Percentiles rank a stretch among this genome's conserved stretches.
phyloP scores from a whole-genome alignment of 345 rosid genomes.

The Populus euphratica region DNA sequence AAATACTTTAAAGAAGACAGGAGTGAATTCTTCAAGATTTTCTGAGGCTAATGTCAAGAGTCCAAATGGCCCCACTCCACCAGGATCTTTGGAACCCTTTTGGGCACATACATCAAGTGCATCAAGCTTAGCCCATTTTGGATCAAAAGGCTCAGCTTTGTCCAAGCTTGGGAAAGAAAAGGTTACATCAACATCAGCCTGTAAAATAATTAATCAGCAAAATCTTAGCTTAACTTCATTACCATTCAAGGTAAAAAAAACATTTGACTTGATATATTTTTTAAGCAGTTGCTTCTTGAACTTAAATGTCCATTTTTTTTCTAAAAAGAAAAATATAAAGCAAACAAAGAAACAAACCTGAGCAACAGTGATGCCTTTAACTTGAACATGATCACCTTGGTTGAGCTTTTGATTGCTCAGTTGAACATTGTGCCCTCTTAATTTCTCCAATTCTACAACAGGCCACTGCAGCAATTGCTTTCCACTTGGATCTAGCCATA shows the following conservation, averaged over 20 bases:
- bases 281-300: too few relatives aligned
- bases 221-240: too few relatives aligned
- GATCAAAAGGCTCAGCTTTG: constrained; percentile 55
- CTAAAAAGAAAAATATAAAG: background rate
- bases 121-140: constrained; percentile 33
- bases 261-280: too few relatives aligned
- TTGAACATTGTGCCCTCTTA: constrained; percentile 36
- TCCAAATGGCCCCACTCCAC: constrained; percentile 86
- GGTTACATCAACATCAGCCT: constrained; percentile 74
- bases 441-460: constrained; percentile 51
- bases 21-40: constrained; percentile 63
- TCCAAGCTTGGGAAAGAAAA: constrained; percentile 53
- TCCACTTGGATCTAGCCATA: constrained; percentile 53
- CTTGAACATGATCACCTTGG: constrained; percentile 43
- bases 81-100: constrained; percentile 42
- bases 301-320: background rate
- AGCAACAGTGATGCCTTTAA: constrained; percentile 63
- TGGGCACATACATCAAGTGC: constrained; percentile 52
- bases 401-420: constrained; percentile 31
- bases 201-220: background rate
- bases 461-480: constrained; percentile 78
- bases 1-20: constrained; percentile 75
- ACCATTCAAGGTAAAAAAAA: background rate
- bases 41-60: constrained; percentile 64
- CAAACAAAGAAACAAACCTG: constrained; percentile 36